phyloP scores from a whole-genome alignment of 345 rosid species.

The Arabis hirsuta region DNA sequence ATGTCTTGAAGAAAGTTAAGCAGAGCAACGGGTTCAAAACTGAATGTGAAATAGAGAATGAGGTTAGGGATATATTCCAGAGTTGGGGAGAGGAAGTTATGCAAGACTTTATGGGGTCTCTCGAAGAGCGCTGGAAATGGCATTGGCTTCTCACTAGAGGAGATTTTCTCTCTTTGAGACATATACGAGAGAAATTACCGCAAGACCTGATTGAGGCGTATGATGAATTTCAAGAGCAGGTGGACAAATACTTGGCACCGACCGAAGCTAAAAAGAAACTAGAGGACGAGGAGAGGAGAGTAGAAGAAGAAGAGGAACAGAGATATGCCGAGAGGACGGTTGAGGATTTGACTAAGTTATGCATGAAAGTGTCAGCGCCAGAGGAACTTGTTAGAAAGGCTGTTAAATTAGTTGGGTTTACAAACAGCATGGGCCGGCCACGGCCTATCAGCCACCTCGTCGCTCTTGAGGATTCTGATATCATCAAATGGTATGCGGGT shows the following conservation, averaged over 20 bases:
- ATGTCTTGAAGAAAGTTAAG: conserved; percentile 79
- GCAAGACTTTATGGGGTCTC: conserved; percentile 70
- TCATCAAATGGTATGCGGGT: conserved; percentile 94
- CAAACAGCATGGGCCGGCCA: conserved; percentile 92
- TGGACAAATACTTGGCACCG: conserved; percentile 72
- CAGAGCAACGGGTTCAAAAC: conserved; percentile 56
- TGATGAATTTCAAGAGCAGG: conserved; percentile 83
- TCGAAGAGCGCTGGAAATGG: conserved; percentile 81
- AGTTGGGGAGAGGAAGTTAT: conserved; percentile 83
- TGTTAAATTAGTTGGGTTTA: conserved; percentile 79
- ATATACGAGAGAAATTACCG: conserved; percentile 80
- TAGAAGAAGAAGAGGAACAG: conserved; percentile 65
- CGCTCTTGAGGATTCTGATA: conserved; percentile 82
- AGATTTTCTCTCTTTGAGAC: conserved; percentile 75
- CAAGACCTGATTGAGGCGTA: conserved; percentile 72
- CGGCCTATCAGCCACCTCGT: conserved; percentile 70
- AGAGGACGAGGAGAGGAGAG: conserved; percentile 70
- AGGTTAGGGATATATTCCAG: conserved; percentile 65
- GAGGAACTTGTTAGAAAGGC: conserved; percentile 82
- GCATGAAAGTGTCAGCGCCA: conserved; percentile 83
- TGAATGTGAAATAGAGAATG: conserved; percentile 64
- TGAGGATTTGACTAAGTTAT: conserved; percentile 73
- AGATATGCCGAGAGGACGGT: conserved; percentile 70
- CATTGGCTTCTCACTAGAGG: conserved; percentile 81
- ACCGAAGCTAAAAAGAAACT: conserved; percentile 58